A percentile compares a stretch with the other conserved stretches of the same genome.
Evolutionary conservation across 2,329 filamentous ascomycete genomes (phyloP).

Genomic region (Blastomyces emzantsi): DNA sequence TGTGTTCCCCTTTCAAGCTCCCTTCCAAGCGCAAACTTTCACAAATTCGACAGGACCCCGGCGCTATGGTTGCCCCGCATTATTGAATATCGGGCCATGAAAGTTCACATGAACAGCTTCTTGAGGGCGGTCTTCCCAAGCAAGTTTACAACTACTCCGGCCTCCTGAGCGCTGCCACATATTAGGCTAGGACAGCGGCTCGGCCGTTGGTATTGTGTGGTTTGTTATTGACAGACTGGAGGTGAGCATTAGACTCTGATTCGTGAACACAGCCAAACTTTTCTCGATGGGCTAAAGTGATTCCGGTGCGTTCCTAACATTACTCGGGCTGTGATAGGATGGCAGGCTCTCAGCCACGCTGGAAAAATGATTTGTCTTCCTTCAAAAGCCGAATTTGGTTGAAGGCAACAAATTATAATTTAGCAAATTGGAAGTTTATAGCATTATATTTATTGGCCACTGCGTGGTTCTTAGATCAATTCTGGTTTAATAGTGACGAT

Average conservation of each 20-base stretch:
- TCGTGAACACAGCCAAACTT: neutral
- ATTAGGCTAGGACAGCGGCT: neutral
- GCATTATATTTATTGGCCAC: neutral
- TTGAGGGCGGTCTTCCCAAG: neutral
- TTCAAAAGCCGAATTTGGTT: slow-evolving; percentile 1
- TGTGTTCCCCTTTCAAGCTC: neutral
- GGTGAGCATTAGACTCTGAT: neutral
- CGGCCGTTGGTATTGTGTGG: neutral
- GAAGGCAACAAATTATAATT: neutral
- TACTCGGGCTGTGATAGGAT: slow-evolving; percentile 1
- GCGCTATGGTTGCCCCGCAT: neutral
- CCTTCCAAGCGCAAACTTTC: neutral
- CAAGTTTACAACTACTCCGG: neutral
- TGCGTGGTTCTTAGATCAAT: neutral
- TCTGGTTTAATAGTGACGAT: neutral
- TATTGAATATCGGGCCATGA: slow-evolving; percentile 2
- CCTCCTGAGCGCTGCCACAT: neutral
- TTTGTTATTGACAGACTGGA: neutral
- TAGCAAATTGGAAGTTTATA: neutral
- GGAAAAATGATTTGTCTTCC: neutral
- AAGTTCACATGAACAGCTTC: neutral
- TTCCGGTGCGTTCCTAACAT: neutral
- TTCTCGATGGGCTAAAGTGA: neutral
- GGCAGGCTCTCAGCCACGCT: neutral
- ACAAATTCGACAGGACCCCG: neutral